Percentiles rank a stretch among this genome's conserved stretches.
Conservation (phyloP, 2,329 filamentous ascomycete genomes). For the Pestalotiopsis sp. region DNA sequence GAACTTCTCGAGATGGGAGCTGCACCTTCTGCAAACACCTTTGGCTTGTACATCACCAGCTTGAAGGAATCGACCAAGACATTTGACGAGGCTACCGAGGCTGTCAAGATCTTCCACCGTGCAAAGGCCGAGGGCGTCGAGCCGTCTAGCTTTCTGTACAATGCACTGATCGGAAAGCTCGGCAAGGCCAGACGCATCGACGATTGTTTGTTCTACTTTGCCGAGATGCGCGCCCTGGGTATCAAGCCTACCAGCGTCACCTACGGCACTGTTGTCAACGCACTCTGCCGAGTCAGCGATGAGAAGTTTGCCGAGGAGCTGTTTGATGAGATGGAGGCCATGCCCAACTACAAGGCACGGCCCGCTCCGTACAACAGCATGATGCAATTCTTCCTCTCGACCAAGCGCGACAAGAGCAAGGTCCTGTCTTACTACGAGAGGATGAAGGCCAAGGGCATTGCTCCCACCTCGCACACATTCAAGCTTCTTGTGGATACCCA, state of each 20-base stretch:
- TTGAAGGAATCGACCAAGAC: constrained; percentile 97
- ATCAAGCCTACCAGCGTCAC: constrained; percentile 97
- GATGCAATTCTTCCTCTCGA: constrained; percentile 99
- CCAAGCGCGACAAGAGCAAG: constrained; percentile 94
- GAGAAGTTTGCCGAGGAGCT: constrained; percentile 97
- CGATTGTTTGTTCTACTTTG: constrained; percentile 97
- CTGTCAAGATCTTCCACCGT: constrained; percentile 95
- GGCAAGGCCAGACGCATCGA: constrained; percentile 98
- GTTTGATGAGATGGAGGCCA: constrained; percentile 98
- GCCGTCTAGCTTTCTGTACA: constrained; percentile 96
- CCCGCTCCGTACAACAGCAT: constrained; percentile 98
- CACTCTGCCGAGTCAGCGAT: constrained; percentile 93
- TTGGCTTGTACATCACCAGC: constrained; percentile 98
- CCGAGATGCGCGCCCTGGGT: constrained; percentile 90
- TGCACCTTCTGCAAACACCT: constrained; percentile 94
- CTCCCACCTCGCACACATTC: constrained; percentile 93
- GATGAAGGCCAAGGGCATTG: constrained; percentile 85
- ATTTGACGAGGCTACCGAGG: constrained; percentile 95
- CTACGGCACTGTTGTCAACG: constrained; percentile 97
- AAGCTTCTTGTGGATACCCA: constrained; percentile 96
- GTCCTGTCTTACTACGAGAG: constrained; percentile 93
- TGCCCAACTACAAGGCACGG: constrained; percentile 98
- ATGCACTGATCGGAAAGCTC: constrained; percentile 95
- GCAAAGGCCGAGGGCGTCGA: constrained; percentile 93
- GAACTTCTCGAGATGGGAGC: constrained; percentile 89